These are phyloP conservation scores for Hypsizygus marmoreus DNA, from an alignment of 768 basidiomycete genomes.

Conservation along the genomic window DNA sequence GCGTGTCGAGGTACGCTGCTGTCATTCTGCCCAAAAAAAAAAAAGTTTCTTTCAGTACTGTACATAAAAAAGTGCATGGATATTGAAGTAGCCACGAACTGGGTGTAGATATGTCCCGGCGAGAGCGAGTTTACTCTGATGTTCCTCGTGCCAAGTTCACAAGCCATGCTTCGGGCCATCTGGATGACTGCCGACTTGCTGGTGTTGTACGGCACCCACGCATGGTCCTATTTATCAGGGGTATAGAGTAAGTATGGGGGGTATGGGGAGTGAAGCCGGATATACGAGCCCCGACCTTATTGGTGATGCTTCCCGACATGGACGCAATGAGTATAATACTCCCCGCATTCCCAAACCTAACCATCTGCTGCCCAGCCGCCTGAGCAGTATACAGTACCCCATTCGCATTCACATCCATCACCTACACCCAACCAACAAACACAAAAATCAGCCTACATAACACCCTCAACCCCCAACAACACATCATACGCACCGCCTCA, in stretches of 20 bases:
- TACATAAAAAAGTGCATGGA: background rate
- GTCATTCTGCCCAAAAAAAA: slow-evolving; percentile 46
- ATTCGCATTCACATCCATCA: slow-evolving; percentile 53
- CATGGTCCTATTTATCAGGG: slow-evolving; percentile 58
- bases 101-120: slow-evolving; percentile 57
- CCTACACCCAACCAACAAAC: slow-evolving; percentile 29
- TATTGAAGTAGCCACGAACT: too few relatives aligned
- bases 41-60: background rate
- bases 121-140: slow-evolving; percentile 61
- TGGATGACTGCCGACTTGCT: slow-evolving; percentile 61
- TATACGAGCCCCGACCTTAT: slow-evolving; percentile 67
- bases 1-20: slow-evolving; percentile 46
- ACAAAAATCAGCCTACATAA: background rate
- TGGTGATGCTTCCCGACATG: slow-evolving; percentile 67
- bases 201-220: slow-evolving; percentile 58
- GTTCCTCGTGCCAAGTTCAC: slow-evolving; percentile 49
- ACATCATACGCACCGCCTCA: slow-evolving; percentile 45
- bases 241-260: too few relatives aligned
- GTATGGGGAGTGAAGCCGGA: too few relatives aligned
- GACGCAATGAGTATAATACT: slow-evolving; percentile 53
- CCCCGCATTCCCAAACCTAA: slow-evolving; percentile 37
- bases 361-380: slow-evolving; percentile 53
- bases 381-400: slow-evolving; percentile 53
- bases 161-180: slow-evolving; percentile 63
- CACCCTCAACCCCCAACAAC: too few relatives aligned